These are phyloP conservation scores for Oryza punctata DNA, from an alignment of 176 grass and related monocot species.

Conservation along the genomic window DNA sequence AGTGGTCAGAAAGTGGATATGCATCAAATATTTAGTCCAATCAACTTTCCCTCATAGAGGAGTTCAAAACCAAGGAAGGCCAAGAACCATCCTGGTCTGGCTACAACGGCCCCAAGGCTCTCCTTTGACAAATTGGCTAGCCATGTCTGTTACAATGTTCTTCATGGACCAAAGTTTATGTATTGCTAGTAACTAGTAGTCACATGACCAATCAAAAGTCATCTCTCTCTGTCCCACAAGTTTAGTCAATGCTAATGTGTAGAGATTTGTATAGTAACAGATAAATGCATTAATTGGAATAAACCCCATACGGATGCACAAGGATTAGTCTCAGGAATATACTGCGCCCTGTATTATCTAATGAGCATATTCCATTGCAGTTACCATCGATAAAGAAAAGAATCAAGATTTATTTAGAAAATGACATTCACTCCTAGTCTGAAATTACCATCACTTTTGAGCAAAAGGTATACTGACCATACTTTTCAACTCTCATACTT, in stretches of 20 bases:
- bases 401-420: neutral
- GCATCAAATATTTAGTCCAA: neutral
- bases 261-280: neutral
- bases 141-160: neutral
- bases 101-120: neutral
- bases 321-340: neutral
- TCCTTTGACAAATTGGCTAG: neutral
- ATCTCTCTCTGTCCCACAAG: neutral
- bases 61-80: neutral
- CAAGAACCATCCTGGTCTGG: neutral
- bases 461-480: constrained; percentile 58
- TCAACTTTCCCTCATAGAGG: neutral
- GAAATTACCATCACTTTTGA: neutral
- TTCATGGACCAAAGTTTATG: neutral
- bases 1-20: neutral
- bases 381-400: neutral
- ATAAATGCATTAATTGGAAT: neutral
- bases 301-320: neutral
- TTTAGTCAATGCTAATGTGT: neutral
- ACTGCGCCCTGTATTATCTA: neutral
- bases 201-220: neutral
- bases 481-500: constrained; percentile 85
- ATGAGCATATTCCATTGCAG: neutral
- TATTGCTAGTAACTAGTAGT: neutral
- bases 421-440: neutral